Percentiles rank a stretch among this genome's conserved stretches.
Evolutionary conservation across 331 rosid genomes (phyloP).

Genomic region (Pyracantha coccinea): DNA sequence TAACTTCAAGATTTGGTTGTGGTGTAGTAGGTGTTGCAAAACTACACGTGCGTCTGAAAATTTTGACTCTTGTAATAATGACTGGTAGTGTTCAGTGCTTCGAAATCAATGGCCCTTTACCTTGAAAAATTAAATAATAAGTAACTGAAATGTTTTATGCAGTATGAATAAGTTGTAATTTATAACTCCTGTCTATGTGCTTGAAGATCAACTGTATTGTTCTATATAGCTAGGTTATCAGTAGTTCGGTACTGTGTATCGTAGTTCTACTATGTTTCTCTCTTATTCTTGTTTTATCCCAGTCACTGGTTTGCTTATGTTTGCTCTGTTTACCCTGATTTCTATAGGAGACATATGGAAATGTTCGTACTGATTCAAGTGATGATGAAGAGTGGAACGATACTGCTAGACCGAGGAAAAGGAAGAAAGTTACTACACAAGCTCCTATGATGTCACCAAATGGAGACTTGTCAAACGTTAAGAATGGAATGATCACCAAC

Average conservation of each 20-base stretch:
- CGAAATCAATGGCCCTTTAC: not conserved
- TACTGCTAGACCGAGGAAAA: slow-evolving; percentile 28
- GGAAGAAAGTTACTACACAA: slow-evolving; percentile 31
- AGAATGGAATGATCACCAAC: slow-evolving; percentile 3
- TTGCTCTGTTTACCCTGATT: slow-evolving; percentile 17
- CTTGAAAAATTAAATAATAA: not conserved
- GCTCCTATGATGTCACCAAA: slow-evolving; percentile 28
- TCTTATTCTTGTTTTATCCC: not conserved
- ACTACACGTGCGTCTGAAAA: not conserved
- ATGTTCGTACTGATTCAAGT: slow-evolving; percentile 48
- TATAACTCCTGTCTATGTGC: not conserved
- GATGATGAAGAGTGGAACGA: slow-evolving; percentile 69
- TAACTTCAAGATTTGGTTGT: not conserved
- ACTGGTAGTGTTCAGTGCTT: not conserved
- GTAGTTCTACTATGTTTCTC: not conserved
- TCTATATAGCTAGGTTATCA: not conserved
- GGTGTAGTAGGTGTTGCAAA: not conserved
- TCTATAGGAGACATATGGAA: slow-evolving; percentile 64
- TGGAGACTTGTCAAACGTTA: slow-evolving; percentile 23
- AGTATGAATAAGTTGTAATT: not conserved
- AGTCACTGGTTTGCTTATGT: slow-evolving; percentile 9
- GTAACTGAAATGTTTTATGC: not conserved
- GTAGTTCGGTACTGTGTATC: not conserved
- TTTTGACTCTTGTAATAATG: not conserved
- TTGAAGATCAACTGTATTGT: not conserved